A percentile compares a stretch with the other conserved stretches of the same genome.
Conservation (phyloP, 805 yeast species). For the Candida sonorensis region DNA sequence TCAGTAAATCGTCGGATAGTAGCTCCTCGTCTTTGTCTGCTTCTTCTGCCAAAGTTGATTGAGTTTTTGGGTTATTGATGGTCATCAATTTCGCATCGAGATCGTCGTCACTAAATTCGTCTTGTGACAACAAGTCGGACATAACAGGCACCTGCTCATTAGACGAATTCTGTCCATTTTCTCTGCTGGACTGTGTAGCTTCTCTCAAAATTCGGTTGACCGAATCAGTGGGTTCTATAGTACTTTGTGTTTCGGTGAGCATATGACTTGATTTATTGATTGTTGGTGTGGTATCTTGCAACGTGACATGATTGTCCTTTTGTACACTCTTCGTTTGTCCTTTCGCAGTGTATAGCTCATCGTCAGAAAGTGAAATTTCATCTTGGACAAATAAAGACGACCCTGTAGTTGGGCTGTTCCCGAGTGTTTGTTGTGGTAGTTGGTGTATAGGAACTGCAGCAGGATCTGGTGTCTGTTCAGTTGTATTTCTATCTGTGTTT, state of each 20-base stretch:
- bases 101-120: slow-evolving; percentile 10
- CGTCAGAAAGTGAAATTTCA: slow-evolving; percentile 9
- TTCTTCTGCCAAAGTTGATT: slow-evolving; percentile 22
- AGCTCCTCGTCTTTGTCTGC: slow-evolving; percentile 4
- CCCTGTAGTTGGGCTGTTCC: slow-evolving; percentile 1
- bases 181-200: too few species aligned
- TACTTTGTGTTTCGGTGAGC: too few species aligned
- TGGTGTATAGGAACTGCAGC: too few species aligned
- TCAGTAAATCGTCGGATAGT: slow-evolving; percentile 21
- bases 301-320: slow-evolving; percentile 4
- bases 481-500: too few species aligned
- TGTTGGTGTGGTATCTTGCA: background rate
- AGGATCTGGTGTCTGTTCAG: too few species aligned
- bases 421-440: too few species aligned
- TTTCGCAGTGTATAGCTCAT: slow-evolving; percentile 12
- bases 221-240: too few species aligned
- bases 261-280: too few species aligned
- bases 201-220: too few species aligned
- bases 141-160: too few species aligned
- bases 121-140: slow-evolving; percentile 1
- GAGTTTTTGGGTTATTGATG: background rate
- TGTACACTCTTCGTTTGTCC: background rate
- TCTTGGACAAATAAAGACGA: slow-evolving; percentile 9
- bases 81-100: too few species aligned
- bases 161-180: background rate